phyloP scores from a whole-genome alignment of 306 rosid species.

The Medicago ruthenica region DNA sequence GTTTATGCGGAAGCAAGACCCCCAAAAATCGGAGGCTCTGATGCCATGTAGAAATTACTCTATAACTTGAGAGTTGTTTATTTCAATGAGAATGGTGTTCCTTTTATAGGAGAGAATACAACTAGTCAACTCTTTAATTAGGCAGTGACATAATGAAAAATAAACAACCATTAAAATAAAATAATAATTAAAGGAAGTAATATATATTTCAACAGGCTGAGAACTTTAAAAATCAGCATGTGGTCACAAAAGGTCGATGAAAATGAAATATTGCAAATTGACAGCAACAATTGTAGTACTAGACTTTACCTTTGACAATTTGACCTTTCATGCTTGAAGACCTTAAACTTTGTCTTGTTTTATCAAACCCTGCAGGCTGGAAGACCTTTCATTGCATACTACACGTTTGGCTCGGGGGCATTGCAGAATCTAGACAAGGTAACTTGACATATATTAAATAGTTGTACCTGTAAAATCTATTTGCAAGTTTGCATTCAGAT shows the following conservation, averaged over 20 bases:
- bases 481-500: constrained; percentile 32
- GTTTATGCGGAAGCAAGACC: no score
- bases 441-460: constrained; percentile 15
- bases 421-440: constrained; percentile 76
- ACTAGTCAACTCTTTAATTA: no score
- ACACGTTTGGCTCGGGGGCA: constrained; percentile 62
- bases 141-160: no score
- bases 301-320: constrained; percentile 16
- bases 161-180: no score
- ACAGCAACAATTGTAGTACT: constrained; percentile 17
- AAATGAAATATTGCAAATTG: background rate
- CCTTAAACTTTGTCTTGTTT: constrained; percentile 32
- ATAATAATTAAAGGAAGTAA: no score
- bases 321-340: constrained; percentile 16
- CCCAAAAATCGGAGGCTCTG: no score
- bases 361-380: constrained; percentile 62
- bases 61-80: no score
- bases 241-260: background rate
- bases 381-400: constrained; percentile 82
- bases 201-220: no score
- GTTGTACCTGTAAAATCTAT: background rate
- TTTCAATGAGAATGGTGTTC: no score
- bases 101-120: no score
- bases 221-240: background rate
- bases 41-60: no score